A percentile compares a stretch with the other conserved stretches of the same genome.
Conservation (phyloP, 306 rosid genomes). For the Argentina anserina region DNA sequence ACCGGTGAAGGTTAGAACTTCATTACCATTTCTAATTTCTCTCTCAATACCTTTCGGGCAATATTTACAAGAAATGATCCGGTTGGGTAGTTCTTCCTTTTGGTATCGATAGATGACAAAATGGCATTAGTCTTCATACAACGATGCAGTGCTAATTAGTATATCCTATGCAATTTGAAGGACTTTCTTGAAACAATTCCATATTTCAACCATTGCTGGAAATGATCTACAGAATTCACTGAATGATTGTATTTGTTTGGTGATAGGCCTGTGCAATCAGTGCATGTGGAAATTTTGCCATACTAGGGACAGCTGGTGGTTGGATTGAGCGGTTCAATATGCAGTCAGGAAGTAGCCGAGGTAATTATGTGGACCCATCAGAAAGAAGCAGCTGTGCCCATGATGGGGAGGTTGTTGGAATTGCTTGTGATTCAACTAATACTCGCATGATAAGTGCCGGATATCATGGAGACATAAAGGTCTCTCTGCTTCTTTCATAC, state of each 20-base stretch:
- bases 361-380: slow-evolving; percentile 59
- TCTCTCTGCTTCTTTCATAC: slow-evolving; percentile 12
- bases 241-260: slow-evolving; percentile 23
- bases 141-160: background rate
- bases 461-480: slow-evolving; percentile 92
- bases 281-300: slow-evolving; percentile 91
- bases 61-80: background rate
- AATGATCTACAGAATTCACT: background rate
- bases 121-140: background rate
- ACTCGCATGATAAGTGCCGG: slow-evolving; percentile 88
- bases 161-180: background rate
- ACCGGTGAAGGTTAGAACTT: slow-evolving; percentile 74
- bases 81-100: slow-evolving; percentile 4
- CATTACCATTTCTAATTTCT: background rate
- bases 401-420: slow-evolving; percentile 86
- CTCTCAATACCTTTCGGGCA: slow-evolving; percentile 9
- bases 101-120: slow-evolving; percentile 9
- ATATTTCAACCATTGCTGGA: background rate
- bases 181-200: background rate
- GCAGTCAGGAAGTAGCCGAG: slow-evolving; percentile 90
- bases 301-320: slow-evolving; percentile 93
- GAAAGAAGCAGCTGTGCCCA: slow-evolving; percentile 65
- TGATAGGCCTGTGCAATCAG: slow-evolving; percentile 86
- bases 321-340: slow-evolving; percentile 95
- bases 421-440: slow-evolving; percentile 94